Percentiles rank a stretch among this genome's conserved stretches.
Evolutionary conservation across 805 yeast species (phyloP).

Genomic region (Candida cerambycidarum): DNA sequence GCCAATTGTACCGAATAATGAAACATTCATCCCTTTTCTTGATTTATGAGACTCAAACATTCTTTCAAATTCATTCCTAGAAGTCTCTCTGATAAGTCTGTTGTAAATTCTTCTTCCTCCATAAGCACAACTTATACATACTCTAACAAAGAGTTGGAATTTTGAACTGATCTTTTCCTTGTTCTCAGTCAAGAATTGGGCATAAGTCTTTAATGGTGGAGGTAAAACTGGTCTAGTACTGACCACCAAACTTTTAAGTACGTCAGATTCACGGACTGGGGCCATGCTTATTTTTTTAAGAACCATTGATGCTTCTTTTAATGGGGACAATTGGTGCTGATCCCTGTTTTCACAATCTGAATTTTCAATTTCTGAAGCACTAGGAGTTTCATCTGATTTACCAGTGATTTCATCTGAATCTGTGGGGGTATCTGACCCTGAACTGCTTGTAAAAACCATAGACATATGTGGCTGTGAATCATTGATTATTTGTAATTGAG

Average conservation of each 20-base stretch:
- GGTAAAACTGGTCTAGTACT: background rate
- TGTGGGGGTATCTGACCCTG: too few relatives aligned
- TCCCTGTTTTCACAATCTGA: background rate
- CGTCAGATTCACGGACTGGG: background rate
- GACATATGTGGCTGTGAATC: too few relatives aligned
- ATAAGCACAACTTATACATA: constrained; percentile 1
- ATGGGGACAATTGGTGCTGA: too few relatives aligned
- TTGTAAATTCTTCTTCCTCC: constrained; percentile 3
- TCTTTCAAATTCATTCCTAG: background rate
- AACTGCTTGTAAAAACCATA: too few relatives aligned
- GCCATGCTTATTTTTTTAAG: background rate
- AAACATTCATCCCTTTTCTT: background rate
- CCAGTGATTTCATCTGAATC: too few relatives aligned
- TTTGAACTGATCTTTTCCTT: background rate
- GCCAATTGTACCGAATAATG: constrained; percentile 1
- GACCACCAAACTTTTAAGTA: background rate
- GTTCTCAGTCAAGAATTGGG: background rate
- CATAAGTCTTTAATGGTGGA: background rate
- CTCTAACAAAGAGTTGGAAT: background rate
- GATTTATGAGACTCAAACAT: background rate
- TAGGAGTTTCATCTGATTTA: too few relatives aligned
- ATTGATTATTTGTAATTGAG: too few relatives aligned
- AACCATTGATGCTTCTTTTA: background rate
- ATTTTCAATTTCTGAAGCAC: background rate
- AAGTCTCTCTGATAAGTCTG: background rate